Base-by-base conservation (phyloP, 495 filamentous ascomycete species). In the Podospora fimiseda region DNA sequence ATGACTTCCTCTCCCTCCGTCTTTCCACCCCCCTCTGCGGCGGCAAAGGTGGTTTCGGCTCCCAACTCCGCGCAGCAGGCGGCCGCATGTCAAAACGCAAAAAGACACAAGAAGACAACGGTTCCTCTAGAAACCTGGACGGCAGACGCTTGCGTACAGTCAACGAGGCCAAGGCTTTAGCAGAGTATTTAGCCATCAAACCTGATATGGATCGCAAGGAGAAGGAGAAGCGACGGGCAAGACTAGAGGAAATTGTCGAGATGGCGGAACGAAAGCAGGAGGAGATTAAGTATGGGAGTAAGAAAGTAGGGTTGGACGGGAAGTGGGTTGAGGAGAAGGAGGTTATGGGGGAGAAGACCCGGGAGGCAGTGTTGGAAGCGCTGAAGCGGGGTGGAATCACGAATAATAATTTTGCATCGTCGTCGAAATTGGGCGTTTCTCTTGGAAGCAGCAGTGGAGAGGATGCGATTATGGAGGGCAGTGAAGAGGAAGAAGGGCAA, bases 71-170 rank as follows among this genome's bases (percentile, higher is more conserved):
- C 64, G 93, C 93, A 3, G 93, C 93, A 13, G 93, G 93, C 63
- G 93, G 93, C 14, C 93, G 93, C 71, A 98, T 98, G 93, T 93
- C 89, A 5, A 90, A 89, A 67, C 87, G 89, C 65, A 96, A 95
- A 78, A 84, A 83, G 69, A 76, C 88, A 52, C 79, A 87, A 59
- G 88, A 95, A 33, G 83, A 85, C 58, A 89, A 90, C 61, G 88
- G 82, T 24, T 96, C 90, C 7, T 94, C 84, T 60, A 83, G 93
- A 40, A 97, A 97, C 59, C 83, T 97, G 13, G 92, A 97, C 59
- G 93, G 93, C 0, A 85, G 94, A 8, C 81, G 93, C 33, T 69
- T 97, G 37, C 84, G 93, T 52, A 96, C 92, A 7, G 85, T 98
- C 37, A 91, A 85, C 48, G 92, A 96, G 61, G 93, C 94, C 15